Conservation (phyloP, 768 basidiomycete genomes). For the Clavulina sp. region DNA sequence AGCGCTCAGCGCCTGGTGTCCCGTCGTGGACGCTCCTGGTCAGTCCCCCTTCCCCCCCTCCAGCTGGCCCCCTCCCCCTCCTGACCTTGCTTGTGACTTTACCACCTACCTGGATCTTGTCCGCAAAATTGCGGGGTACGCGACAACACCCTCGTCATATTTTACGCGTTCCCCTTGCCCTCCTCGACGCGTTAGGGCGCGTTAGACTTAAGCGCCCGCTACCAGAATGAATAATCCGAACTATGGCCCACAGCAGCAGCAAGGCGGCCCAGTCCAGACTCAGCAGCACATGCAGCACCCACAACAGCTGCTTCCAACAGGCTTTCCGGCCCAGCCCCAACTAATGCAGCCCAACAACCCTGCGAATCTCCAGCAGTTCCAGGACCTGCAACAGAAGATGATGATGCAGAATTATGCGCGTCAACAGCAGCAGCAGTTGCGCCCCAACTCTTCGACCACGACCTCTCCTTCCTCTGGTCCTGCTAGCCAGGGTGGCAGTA, state of each 20-base stretch:
- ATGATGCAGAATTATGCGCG: constrained; percentile 9
- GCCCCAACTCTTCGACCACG: background rate
- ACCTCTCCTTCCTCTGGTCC: background rate
- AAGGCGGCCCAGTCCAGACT: constrained; percentile 11
- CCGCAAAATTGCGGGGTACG: too few species aligned
- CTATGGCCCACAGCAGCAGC: constrained; percentile 14
- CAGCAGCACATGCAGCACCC: constrained; percentile 17
- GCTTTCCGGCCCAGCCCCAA: background rate
- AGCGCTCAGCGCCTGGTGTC: too few species aligned
- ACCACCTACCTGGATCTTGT: too few species aligned
- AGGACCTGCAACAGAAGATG: constrained; percentile 14
- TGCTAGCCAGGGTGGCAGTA: background rate
- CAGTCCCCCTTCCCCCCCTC: too few species aligned
- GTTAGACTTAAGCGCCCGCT: too few species aligned
- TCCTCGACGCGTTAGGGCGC: too few species aligned
- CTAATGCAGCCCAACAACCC: constrained; percentile 7
- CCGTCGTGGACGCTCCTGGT: too few species aligned
- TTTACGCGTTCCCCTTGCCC: too few species aligned
- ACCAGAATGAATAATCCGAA: background rate
- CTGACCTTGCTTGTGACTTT: too few species aligned
- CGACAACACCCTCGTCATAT: too few species aligned
- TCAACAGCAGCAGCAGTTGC: constrained; percentile 9
- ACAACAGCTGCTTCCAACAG: constrained; percentile 15
- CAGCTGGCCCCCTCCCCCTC: too few species aligned
- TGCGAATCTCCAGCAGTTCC: constrained; percentile 13